Base-by-base conservation (phyloP, 495 filamentous ascomycete genomes). In the Stereocaulon alpinum region DNA sequence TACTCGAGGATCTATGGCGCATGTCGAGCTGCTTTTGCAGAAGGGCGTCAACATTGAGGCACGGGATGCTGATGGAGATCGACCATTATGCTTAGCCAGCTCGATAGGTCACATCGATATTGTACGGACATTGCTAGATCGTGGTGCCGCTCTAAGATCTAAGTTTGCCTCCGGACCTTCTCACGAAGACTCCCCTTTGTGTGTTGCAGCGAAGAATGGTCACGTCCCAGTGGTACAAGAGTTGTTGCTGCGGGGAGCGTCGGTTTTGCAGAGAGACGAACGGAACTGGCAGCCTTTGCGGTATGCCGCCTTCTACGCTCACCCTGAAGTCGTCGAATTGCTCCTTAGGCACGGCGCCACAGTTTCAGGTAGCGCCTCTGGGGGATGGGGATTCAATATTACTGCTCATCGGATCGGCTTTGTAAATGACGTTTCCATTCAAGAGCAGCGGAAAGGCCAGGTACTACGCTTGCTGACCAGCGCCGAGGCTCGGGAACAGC, bases 101-200 rank as follows among this genome's bases (percentile, higher is more conserved):
- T 67, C 68, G 2, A 63, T 67, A 43, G 75, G 75, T 3, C 64
- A 74, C 50, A 62, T 68, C 2, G 68, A 70, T 40, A 69, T 68
- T 30, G 74, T 76, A 15, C 65, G 68, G 48, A 71, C 61, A 4
- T 58, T 76, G 14, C 64, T 78, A 12, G 70, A 73, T 62, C 59
- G 67, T 50, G 73, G 73, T n/a, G 71, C 71, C 15, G 68, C 71
- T 1, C 50, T 75, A 29, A 68, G 65, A 20, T 42, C 65, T 3
- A 66, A 67, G 30, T 69, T 67, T 58, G 65, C 63, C 12, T 63
- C 45, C 17, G 60, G 66, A 27, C 58, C 58, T 18, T 64, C 64
- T 32, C 66, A 70, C 32, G 71, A 76, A 51, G 74, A 77, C 55
- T 76, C 74, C 0, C 72, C 72, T 3, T 52, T 76, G 15, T 76